Evolutionary conservation across 1,284 basidiomycete genomes (phyloP), one percentile per base, ranked within the genome.

Genomic region (Ganoderma sinense): DNA sequence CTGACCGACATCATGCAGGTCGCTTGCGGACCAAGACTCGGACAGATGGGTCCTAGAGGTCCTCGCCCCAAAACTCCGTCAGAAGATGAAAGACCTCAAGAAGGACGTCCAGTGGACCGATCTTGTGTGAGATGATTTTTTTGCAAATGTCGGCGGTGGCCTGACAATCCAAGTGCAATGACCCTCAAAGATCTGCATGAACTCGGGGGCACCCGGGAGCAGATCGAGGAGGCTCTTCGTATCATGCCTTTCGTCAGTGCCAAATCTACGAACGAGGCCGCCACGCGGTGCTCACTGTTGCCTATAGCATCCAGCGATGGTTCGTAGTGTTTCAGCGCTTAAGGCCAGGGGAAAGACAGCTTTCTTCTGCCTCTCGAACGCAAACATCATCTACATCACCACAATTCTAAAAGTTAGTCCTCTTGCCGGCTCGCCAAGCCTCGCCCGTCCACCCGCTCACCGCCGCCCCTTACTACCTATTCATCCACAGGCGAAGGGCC

Each of bases 31-130:
- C 83, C 97, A 99, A 83, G 98, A 99, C 83, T 94, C 97, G 4
- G 98, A 99, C 83, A 88, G 97, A 83, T 99, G 95, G 91, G 88
- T 98, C 68, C 94, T 98, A 77, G 97, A 99, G 80, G 94, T 97
- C 62, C 89, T 98, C 43, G 93, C 91, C 3, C 94, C 94, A 2
- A 89, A 94, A 73, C 86, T 99, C 59, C 92, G 97, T 66, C 86
- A 95, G 62, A 91, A 94, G 79, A 91, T 99, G 85, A 91, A 96
- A 79, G 86, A 85, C 55, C 86, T 92, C 69, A 88, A 93, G 79
- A 81, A 83, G 16, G 82, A 87, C 60, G 82, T 91, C 6, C 96
- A 98, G 80, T 99, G 97, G 91, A 99, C 97, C 4, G 98, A 99
- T 83, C 89, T 97, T 61, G 91, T 98, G 96, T 97, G 81, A 84